Evolutionary conservation across 1,284 basidiomycete species (phyloP).

Genomic region (Porogramme epimiltina): DNA sequence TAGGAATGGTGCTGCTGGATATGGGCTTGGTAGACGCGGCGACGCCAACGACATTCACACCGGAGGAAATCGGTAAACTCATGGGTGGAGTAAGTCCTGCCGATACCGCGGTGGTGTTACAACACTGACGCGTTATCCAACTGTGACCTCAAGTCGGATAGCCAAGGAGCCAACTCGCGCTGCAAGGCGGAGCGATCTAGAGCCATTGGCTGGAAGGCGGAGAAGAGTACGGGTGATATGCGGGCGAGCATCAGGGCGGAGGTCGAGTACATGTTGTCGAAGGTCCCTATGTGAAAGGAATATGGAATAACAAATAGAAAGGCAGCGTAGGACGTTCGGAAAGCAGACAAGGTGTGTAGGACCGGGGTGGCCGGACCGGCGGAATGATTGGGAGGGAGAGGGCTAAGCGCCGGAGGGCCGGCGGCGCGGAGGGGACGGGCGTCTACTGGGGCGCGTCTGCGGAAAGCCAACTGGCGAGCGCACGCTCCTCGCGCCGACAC

Average conservation of each 20-base stretch:
- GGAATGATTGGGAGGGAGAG: too few species aligned
- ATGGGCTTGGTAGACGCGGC: conserved; percentile 26
- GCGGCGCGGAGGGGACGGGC: too few species aligned
- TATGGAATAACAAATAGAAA: too few species aligned
- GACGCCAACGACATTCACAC: conserved; percentile 32
- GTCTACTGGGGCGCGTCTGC: too few species aligned
- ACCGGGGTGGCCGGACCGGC: too few species aligned
- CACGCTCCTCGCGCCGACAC: neutral
- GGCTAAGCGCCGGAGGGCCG: too few species aligned
- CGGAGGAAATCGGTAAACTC: conserved; percentile 33
- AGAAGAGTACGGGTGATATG: conserved; percentile 34
- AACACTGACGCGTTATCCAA: neutral
- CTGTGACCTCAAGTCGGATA: conserved; percentile 14
- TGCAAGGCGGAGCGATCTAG: conserved; percentile 40
- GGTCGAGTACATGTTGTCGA: conserved; percentile 24
- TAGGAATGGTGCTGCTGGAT: conserved; percentile 36
- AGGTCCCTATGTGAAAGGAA: too few species aligned
- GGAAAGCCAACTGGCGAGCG: too few species aligned
- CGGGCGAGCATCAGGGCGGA: conserved; percentile 35
- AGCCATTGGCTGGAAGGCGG: conserved; percentile 42
- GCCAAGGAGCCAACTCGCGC: conserved; percentile 43
- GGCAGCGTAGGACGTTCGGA: too few species aligned
- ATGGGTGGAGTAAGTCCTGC: conserved; percentile 18
- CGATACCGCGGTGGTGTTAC: neutral
- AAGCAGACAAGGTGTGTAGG: too few species aligned